phyloP scores from a whole-genome alignment of 176 grass and related monocot species.

The barley (Hordeum vulgare) region DNA sequence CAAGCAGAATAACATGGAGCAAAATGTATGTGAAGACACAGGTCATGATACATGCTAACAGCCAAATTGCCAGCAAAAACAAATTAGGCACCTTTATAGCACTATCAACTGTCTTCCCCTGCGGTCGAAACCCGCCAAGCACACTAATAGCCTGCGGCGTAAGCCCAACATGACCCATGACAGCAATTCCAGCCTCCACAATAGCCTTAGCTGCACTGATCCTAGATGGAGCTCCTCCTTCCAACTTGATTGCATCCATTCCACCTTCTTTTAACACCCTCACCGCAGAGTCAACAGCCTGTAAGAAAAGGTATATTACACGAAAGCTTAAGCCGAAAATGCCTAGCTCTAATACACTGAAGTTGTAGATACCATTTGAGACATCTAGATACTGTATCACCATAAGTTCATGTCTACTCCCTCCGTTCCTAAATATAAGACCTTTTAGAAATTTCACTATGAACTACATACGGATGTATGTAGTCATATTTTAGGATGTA shows the following conservation, averaged over 20 bases:
- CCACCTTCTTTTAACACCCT: slow-evolving; percentile 82
- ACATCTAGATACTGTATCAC: background rate
- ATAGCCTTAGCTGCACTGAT: slow-evolving; percentile 79
- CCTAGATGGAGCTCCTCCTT: slow-evolving; percentile 77
- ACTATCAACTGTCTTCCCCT: slow-evolving; percentile 69
- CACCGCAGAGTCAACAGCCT: slow-evolving; percentile 80
- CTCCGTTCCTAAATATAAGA: too few species aligned
- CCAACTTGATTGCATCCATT: slow-evolving; percentile 92
- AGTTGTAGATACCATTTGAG: background rate
- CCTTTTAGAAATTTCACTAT: too few species aligned
- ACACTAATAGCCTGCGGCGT: slow-evolving; percentile 88
- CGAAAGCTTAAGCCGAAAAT: background rate
- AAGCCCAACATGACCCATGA: slow-evolving; percentile 89
- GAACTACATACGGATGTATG: too few species aligned
- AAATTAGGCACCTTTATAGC: slow-evolving; percentile 61
- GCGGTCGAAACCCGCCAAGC: slow-evolving; percentile 87
- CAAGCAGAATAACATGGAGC: slow-evolving; percentile 2
- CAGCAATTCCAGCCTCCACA: slow-evolving; percentile 86
- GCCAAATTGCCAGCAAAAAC: background rate
- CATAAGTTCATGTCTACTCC: background rate
- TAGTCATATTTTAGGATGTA: too few species aligned
- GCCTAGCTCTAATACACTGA: background rate
- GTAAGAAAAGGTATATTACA: background rate
- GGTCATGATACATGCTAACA: background rate
- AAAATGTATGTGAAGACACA: background rate